A percentile compares a stretch with the other conserved stretches of the same genome.
These are phyloP conservation scores for Penicillium maclennaniae DNA, from an alignment of 495 filamentous ascomycete species.

Conservation along the genomic window DNA sequence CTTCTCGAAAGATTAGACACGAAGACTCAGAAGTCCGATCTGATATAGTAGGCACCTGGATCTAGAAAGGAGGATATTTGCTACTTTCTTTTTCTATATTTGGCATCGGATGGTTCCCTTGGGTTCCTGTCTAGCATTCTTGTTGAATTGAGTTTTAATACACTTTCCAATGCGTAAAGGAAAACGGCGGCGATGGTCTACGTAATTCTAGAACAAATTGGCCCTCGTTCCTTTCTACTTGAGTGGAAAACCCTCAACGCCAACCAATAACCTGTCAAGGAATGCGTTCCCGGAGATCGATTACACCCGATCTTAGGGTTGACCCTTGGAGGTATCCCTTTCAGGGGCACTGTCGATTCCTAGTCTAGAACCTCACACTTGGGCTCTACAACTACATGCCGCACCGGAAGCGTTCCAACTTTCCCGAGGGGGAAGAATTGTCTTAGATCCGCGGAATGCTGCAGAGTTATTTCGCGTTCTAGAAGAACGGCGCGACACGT, in stretches of 20 bases:
- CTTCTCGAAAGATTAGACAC: constrained; percentile 12
- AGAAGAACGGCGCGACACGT: neutral
- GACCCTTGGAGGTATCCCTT: neutral
- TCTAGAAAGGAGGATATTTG: neutral
- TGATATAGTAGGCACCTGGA: neutral
- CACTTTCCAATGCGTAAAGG: neutral
- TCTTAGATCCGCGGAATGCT: constrained; percentile 4
- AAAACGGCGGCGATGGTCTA: neutral
- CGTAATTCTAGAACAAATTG: neutral
- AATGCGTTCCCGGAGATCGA: too few relatives aligned
- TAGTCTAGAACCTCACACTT: neutral
- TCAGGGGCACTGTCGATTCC: neutral
- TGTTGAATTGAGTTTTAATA: neutral
- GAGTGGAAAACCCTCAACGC: too few relatives aligned
- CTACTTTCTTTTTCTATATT: neutral
- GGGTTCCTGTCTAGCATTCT: neutral
- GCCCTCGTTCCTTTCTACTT: too few relatives aligned
- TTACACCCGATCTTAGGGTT: neutral
- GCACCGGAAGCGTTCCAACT: neutral
- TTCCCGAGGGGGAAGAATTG: neutral
- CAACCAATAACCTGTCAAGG: too few relatives aligned
- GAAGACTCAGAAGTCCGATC: neutral
- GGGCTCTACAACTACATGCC: neutral
- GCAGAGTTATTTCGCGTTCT: neutral
- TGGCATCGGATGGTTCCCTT: neutral